These are phyloP conservation scores for Metschnikowia gelsemii DNA, from an alignment of 805 yeast species.

Conservation along the genomic window DNA sequence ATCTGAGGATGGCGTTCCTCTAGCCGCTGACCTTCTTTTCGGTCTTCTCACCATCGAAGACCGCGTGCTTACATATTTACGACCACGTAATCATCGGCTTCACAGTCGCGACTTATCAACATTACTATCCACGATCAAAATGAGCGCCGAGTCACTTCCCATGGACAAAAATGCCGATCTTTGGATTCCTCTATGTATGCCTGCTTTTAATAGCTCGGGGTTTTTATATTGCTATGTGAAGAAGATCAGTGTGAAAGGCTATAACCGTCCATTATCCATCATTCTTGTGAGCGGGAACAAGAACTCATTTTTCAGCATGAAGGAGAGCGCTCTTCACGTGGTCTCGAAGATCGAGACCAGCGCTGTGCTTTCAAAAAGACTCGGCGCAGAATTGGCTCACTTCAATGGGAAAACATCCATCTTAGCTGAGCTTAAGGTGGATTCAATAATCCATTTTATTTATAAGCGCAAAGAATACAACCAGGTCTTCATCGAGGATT, in stretches of 20 bases:
- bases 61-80: slow-evolving; percentile 61
- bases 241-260: slow-evolving; percentile 23
- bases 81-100: slow-evolving; percentile 76
- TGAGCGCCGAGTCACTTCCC: slow-evolving; percentile 38
- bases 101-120: slow-evolving; percentile 81
- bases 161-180: slow-evolving; percentile 57
- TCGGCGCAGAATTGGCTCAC: slow-evolving; percentile 25
- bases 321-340: slow-evolving; percentile 56
- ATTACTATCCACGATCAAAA: slow-evolving; percentile 65
- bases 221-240: slow-evolving; percentile 80
- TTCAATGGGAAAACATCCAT: slow-evolving; percentile 10
- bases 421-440: slow-evolving; percentile 24
- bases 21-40: slow-evolving; percentile 59
- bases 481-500: slow-evolving; percentile 57
- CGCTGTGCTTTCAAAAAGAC: slow-evolving; percentile 22
- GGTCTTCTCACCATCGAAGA: slow-evolving; percentile 67
- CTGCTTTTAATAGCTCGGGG: slow-evolving; percentile 85
- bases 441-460: slow-evolving; percentile 70
- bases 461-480: slow-evolving; percentile 69
- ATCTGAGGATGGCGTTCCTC: slow-evolving; percentile 14
- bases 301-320: slow-evolving; percentile 75
- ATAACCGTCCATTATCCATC: slow-evolving; percentile 33
- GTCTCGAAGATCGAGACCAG: slow-evolving; percentile 31
- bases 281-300: slow-evolving; percentile 66
- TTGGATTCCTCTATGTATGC: slow-evolving; percentile 93